Evolutionary conservation across 2,329 filamentous ascomycete genomes (phyloP).

Genomic region (Hypoxylon sp.): DNA sequence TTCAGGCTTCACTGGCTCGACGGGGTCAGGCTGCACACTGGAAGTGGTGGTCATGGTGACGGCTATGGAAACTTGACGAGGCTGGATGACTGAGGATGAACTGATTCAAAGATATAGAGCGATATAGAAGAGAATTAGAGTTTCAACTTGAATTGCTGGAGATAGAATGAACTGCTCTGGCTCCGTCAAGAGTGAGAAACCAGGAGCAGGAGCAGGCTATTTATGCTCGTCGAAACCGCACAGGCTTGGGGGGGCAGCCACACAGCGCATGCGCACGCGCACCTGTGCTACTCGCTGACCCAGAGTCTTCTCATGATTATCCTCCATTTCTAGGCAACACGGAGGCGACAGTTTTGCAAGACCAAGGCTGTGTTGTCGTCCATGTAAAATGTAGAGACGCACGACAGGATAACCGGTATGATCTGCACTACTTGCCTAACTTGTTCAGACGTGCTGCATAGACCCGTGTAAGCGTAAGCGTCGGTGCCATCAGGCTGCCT

Average conservation of each 20-base stretch:
- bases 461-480: no score
- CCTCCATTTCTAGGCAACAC: neutral
- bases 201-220: neutral
- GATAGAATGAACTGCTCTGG: neutral
- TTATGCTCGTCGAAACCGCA: neutral
- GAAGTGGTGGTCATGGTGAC: neutral
- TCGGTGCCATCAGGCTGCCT: no score
- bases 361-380: neutral
- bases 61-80: neutral
- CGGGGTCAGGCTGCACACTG: constrained; percentile 2
- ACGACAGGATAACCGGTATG: neutral
- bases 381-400: neutral
- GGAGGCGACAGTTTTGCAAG: neutral
- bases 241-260: neutral
- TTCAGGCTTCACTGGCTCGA: neutral
- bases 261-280: neutral
- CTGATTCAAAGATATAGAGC: neutral
- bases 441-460: no score
- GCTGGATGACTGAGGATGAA: neutral
- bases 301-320: neutral
- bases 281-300: neutral
- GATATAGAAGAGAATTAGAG: neutral
- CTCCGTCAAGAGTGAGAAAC: neutral
- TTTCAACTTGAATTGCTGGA: neutral
- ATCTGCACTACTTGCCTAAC: neutral